Percentiles rank a stretch among this genome's conserved stretches.
These are phyloP conservation scores for Polytrichum commune DNA, from an alignment of 225 moss, liverwort and hornwort genomes.

Conservation along the genomic window DNA sequence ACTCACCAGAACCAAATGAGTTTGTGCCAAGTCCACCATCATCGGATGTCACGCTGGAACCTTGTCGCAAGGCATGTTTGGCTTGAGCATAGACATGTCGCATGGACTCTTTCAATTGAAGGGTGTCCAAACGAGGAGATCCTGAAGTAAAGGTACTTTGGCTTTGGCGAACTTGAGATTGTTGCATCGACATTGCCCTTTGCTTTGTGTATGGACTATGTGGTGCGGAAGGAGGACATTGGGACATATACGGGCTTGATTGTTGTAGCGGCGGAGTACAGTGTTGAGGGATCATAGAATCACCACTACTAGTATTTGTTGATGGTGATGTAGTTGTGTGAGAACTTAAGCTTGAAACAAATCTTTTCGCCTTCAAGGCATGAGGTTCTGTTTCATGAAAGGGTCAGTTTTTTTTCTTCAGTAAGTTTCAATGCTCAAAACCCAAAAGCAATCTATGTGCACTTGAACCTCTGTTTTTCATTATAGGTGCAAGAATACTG, in stretches of 20 bases:
- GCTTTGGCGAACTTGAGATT: not conserved
- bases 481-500: too few relatives aligned
- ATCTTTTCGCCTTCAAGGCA: slow-evolving; percentile 58
- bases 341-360: slow-evolving; percentile 60
- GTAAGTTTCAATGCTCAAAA: too few relatives aligned
- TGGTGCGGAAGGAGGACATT: slow-evolving; percentile 14
- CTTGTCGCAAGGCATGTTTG: slow-evolving; percentile 36
- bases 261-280: not conserved
- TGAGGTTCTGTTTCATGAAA: slow-evolving; percentile 42
- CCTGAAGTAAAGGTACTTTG: not conserved
- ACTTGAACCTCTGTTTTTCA: too few relatives aligned
- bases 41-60: slow-evolving; percentile 13
- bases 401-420: too few relatives aligned
- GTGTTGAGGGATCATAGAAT: not conserved
- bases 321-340: slow-evolving; percentile 34
- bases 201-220: slow-evolving; percentile 29
- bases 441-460: too few relatives aligned
- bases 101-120: slow-evolving; percentile 59
- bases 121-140: slow-evolving; percentile 37
- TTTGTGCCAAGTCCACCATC: slow-evolving; percentile 27
- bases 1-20: slow-evolving; percentile 18
- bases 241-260: slow-evolving; percentile 15
- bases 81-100: slow-evolving; percentile 48
- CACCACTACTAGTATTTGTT: slow-evolving; percentile 3
- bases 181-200: not conserved